Conservation (phyloP, 2,329 filamentous ascomycete genomes). For the Neonectria neomacrospora region DNA sequence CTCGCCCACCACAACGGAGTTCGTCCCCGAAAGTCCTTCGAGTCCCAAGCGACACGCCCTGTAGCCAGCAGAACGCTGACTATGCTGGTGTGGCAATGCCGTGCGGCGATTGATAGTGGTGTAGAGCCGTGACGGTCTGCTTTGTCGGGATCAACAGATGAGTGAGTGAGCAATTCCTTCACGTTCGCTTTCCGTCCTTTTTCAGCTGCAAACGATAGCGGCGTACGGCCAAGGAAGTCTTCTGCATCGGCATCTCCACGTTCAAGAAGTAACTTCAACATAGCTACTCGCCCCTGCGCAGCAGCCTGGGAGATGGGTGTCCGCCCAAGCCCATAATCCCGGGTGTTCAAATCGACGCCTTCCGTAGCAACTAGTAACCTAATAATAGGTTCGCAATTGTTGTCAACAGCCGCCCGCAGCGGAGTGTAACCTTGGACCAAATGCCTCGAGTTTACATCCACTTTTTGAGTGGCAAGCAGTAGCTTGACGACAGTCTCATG, state of each 20-base stretch:
- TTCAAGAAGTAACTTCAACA: background rate
- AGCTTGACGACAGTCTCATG: too few relatives aligned
- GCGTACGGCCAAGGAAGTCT: background rate
- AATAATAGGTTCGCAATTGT: too few relatives aligned
- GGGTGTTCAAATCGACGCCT: too few relatives aligned
- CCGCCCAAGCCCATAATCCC: too few relatives aligned
- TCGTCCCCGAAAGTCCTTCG: background rate
- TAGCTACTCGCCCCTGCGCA: too few relatives aligned
- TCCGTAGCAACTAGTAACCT: too few relatives aligned
- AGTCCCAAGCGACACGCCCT: background rate
- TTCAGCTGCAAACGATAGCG: background rate
- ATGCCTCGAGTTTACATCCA: too few relatives aligned
- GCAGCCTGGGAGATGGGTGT: too few relatives aligned
- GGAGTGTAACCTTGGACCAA: too few relatives aligned
- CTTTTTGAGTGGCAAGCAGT: too few relatives aligned
- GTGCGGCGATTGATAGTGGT: background rate
- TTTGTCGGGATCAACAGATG: background rate
- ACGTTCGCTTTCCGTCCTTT: background rate
- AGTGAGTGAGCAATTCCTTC: background rate
- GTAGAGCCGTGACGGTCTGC: background rate
- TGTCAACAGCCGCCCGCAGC: too few relatives aligned
- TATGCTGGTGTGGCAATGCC: background rate
- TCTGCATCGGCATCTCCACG: background rate
- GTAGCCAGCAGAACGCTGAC: background rate
- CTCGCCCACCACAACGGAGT: background rate